phyloP scores from a whole-genome alignment of 1,284 basidiomycete species.

The Sanghuangporus sanghuang region DNA sequence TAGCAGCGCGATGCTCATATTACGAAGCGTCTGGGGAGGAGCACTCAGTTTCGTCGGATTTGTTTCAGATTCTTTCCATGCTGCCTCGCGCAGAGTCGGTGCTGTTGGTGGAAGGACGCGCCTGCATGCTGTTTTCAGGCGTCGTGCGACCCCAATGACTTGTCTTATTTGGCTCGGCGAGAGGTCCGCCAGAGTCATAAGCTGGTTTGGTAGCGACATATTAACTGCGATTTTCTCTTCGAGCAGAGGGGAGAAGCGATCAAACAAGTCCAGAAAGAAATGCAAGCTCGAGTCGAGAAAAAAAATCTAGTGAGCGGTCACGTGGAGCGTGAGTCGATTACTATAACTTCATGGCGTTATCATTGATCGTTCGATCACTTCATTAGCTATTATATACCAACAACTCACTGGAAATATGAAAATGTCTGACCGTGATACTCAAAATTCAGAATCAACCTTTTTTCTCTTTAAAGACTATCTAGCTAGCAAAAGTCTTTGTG shows the following conservation, averaged over 20 bases:
- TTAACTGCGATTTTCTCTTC: neutral
- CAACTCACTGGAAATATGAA: neutral
- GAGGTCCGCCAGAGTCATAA: slow-evolving; percentile 85
- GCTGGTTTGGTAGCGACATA: slow-evolving; percentile 26
- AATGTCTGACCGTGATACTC: neutral
- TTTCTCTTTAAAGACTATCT: slow-evolving; percentile 42
- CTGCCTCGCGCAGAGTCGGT: slow-evolving; percentile 37
- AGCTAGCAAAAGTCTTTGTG: slow-evolving; percentile 36
- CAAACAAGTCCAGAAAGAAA: too few species aligned
- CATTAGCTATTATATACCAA: neutral
- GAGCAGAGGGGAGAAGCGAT: neutral
- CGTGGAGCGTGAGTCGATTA: neutral
- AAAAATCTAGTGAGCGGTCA: neutral
- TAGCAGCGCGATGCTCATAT: slow-evolving; percentile 83
- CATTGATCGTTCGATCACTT: neutral
- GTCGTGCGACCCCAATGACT: slow-evolving; percentile 34
- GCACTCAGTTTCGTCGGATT: slow-evolving; percentile 40
- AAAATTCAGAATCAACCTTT: slow-evolving; percentile 15
- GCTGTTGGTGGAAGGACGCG: slow-evolving; percentile 44
- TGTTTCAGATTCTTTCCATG: slow-evolving; percentile 28
- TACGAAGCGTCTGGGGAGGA: slow-evolving; percentile 67
- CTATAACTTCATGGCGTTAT: neutral
- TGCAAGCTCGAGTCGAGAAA: neutral
- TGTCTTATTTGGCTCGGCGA: slow-evolving; percentile 63
- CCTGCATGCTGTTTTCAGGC: neutral